These are phyloP conservation scores for Lecanoromycetidae sp. DNA, from an alignment of 2,329 filamentous ascomycete genomes.

Conservation along the genomic window DNA sequence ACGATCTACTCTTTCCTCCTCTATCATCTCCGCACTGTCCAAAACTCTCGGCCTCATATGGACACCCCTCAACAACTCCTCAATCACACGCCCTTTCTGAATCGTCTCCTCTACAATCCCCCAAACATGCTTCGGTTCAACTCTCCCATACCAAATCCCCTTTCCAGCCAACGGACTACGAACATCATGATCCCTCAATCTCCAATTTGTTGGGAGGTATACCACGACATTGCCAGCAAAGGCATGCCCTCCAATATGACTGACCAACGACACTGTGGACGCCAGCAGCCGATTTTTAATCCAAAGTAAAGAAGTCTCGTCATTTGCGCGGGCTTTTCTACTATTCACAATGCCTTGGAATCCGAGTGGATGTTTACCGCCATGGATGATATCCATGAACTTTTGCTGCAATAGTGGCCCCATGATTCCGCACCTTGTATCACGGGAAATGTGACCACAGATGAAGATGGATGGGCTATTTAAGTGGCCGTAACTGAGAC, in stretches of 20 bases:
- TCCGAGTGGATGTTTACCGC: too few relatives aligned
- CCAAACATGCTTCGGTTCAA: slow-evolving; percentile 63
- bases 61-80: slow-evolving; percentile 58
- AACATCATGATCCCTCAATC: slow-evolving; percentile 19
- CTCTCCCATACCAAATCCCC: slow-evolving; percentile 72
- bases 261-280: slow-evolving; percentile 26
- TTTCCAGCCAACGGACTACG: slow-evolving; percentile 48
- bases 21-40: neutral
- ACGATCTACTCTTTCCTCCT: neutral
- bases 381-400: slow-evolving; percentile 43
- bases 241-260: slow-evolving; percentile 74
- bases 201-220: slow-evolving; percentile 47
- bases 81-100: slow-evolving; percentile 52
- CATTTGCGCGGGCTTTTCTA: too few relatives aligned
- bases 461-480: slow-evolving; percentile 50
- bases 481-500: neutral
- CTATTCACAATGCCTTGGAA: too few relatives aligned
- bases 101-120: slow-evolving; percentile 64
- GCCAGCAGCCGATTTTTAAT: too few relatives aligned
- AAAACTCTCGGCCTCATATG: neutral
- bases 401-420: slow-evolving; percentile 60
- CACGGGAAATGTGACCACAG: slow-evolving; percentile 75
- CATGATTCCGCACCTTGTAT: slow-evolving; percentile 68
- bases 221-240: slow-evolving; percentile 76
- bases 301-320: too few relatives aligned